Evolutionary conservation across 2,329 filamentous ascomycete species (phyloP).

Genomic region (Penicillium sclerotigenum): DNA sequence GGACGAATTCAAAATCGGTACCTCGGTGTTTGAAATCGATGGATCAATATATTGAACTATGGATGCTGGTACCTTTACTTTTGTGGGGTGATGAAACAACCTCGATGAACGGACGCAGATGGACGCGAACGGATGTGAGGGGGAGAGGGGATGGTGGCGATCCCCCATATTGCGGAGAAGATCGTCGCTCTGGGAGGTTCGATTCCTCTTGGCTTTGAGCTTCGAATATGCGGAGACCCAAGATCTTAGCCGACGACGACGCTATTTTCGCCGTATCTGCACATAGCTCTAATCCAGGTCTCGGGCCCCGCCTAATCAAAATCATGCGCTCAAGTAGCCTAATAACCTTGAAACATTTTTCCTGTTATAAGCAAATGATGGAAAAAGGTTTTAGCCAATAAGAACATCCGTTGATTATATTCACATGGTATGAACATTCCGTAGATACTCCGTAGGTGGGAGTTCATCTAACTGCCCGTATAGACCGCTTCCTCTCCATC

Average conservation of each 20-base stretch:
- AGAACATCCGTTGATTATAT: too few species aligned
- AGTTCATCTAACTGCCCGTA: too few species aligned
- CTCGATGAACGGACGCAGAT: not conserved
- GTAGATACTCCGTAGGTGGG: too few species aligned
- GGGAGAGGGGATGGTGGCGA: not conserved
- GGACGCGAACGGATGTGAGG: not conserved
- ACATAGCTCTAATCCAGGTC: not conserved
- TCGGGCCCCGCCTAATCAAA: too few species aligned
- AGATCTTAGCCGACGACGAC: not conserved
- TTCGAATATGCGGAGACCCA: not conserved
- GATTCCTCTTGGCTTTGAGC: not conserved
- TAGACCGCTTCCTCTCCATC: too few species aligned
- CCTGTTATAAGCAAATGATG: too few species aligned
- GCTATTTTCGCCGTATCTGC: not conserved
- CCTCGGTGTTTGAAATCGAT: not conserved
- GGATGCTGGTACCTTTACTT: not conserved
- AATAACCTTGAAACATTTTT: too few species aligned
- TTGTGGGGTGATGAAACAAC: not conserved
- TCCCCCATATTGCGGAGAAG: slow-evolving; percentile 4
- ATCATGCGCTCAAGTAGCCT: too few species aligned
- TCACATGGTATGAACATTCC: too few species aligned
- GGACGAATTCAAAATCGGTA: not conserved
- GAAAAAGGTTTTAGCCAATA: too few species aligned
- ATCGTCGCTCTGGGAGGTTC: not conserved
- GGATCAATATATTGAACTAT: not conserved